Conservation (phyloP, 306 rosid species). For the Canavalia ensiformis region DNA sequence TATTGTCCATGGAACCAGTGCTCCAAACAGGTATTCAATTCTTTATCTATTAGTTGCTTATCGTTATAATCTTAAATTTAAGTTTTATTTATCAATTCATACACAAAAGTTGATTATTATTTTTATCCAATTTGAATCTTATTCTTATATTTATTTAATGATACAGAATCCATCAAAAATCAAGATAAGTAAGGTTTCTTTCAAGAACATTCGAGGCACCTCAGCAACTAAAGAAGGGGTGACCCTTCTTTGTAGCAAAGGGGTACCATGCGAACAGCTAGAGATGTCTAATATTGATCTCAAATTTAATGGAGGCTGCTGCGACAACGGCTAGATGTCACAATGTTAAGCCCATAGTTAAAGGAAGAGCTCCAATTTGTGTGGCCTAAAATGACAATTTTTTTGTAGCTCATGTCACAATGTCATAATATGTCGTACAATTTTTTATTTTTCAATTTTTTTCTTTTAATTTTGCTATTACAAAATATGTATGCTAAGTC, state of each 20-base stretch:
- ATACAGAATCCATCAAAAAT: slow-evolving; percentile 27
- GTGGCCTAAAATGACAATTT: neutral
- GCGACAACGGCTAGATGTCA: neutral
- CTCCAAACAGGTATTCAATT: slow-evolving; percentile 19
- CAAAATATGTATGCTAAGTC: too few species aligned
- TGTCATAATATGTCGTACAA: too few species aligned
- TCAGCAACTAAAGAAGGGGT: slow-evolving; percentile 8
- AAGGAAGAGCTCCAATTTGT: slow-evolving; percentile 34
- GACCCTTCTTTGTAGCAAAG: neutral
- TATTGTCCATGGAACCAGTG: slow-evolving; percentile 41
- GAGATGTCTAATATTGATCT: slow-evolving; percentile 24
- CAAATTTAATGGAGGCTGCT: slow-evolving; percentile 25
- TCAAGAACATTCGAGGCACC: slow-evolving; percentile 26
- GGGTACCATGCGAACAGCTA: slow-evolving; percentile 22
- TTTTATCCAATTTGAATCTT: neutral
- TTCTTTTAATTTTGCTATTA: too few species aligned
- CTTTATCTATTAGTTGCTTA: neutral
- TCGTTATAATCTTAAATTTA: neutral
- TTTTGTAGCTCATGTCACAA: too few species aligned
- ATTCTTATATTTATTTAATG: neutral
- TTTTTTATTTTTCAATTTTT: too few species aligned
- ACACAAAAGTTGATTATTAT: too few species aligned
- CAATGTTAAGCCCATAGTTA: slow-evolving; percentile 18
- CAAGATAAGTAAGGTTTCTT: slow-evolving; percentile 31
- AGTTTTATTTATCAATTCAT: neutral